Base-by-base conservation (phyloP, 495 filamentous ascomycete species). In the Parathielavia appendiculata region DNA sequence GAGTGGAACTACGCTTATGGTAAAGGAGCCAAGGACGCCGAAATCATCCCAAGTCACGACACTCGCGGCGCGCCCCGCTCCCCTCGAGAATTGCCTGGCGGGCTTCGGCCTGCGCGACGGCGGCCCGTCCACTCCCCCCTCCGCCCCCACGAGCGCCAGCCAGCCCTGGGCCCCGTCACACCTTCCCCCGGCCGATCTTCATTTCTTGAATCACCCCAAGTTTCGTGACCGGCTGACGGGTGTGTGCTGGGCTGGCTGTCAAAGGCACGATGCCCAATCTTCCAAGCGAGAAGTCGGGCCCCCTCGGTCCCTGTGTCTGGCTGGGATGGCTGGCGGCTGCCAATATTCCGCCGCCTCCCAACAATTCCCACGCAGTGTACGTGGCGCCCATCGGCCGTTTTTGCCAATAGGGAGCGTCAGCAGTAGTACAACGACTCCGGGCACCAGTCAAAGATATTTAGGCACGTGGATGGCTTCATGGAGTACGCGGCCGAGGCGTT, bases 271-370 rank as follows among this genome's bases (percentile, higher is more conserved):
- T 51, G 48, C 48, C 48, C 11, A 14, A 20, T 10, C 32, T 51
- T 17, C 48, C 48, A 16, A 17, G 11, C 32, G 32, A 51, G 4
- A 20, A 51, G n/a, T 13, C 48, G n/a, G 32, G 22, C 32, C 26
- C 30, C 7, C 48, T 51, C 32, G 32, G n/a, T n/a, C 14, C n/a
- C 48, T 51, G n/a, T 34, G 48, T 8, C 34, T 51, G 8, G 9
- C 32, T 51, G n/a, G 48, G 48, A 1, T 51, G 48, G 48, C 48
- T 51, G 16, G 48, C 23, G 14, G 47, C 26, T 5, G 47, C 47
- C 6, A 26, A 50, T 32, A 50, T 16, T 4, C 43, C 43, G 17
- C 43, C 43, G 1, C n/a, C 47, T 20, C 44, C 44, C 17, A 20
- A 26, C 1, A 22, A 6, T 7, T 2, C 47, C 47, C 19, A 35